A percentile compares a stretch with the other conserved stretches of the same genome.
Conservation (phyloP, 768 basidiomycete genomes). For the Pulveroboletus sp. region DNA sequence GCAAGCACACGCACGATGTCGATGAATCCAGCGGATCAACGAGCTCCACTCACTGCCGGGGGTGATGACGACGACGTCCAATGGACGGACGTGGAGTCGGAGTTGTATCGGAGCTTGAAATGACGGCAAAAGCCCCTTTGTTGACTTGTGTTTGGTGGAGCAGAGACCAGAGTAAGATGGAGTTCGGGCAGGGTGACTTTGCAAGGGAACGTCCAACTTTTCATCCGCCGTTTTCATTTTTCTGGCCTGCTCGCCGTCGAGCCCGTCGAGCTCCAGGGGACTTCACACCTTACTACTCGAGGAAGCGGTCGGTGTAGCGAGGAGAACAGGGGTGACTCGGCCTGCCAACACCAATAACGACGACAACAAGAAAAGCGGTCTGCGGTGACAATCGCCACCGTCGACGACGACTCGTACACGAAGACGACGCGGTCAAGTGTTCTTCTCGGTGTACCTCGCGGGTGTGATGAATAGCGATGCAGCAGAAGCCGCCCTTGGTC, state of each 20-base stretch:
- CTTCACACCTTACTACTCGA: not conserved
- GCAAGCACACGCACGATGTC: no score
- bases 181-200: slow-evolving; percentile 12
- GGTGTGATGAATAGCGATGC: slow-evolving; percentile 49
- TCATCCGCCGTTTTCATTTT: slow-evolving; percentile 5
- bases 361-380: slow-evolving; percentile 16
- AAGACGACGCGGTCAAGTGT: slow-evolving; percentile 1
- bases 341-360: slow-evolving; percentile 1
- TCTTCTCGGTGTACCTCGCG: slow-evolving; percentile 7
- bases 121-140: slow-evolving; percentile 22
- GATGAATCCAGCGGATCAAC: no score
- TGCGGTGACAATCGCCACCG: slow-evolving; percentile 11
- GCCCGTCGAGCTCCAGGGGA: slow-evolving; percentile 12
- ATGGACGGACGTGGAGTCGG: no score
- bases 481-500: slow-evolving; percentile 54
- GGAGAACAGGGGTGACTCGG: slow-evolving; percentile 2
- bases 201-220: slow-evolving; percentile 19
- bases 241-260: slow-evolving; percentile 14
- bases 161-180: slow-evolving; percentile 17
- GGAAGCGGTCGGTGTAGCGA: slow-evolving; percentile 5
- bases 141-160: slow-evolving; percentile 25
- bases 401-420: slow-evolving; percentile 7
- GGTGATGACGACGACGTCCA: no score
- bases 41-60: no score
- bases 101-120: slow-evolving; percentile 20